Conservation (phyloP, 106 monocot species). For the Ottelia alismoides region DNA sequence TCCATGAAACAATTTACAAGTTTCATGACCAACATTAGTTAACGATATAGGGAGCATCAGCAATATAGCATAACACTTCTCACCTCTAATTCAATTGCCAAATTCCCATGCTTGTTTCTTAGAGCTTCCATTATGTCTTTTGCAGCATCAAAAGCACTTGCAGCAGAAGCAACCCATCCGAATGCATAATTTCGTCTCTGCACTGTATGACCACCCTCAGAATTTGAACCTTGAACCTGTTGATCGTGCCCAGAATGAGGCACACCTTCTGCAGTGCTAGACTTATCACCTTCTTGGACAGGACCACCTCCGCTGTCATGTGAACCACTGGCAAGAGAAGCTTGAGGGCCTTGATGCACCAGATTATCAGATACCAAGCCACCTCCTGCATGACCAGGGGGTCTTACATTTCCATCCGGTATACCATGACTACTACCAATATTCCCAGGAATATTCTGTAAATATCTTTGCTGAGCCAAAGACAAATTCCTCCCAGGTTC, state of each 20-base stretch:
- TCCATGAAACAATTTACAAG: no score
- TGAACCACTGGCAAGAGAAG: constrained; percentile 21
- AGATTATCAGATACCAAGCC: constrained; percentile 37
- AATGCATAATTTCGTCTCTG: constrained; percentile 41
- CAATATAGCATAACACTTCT: no score
- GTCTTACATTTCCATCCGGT: constrained; percentile 46
- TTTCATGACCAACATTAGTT: no score
- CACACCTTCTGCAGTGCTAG: constrained; percentile 34
- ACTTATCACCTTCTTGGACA: constrained; percentile 60
- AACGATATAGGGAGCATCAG: no score
- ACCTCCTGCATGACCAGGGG: constrained; percentile 23
- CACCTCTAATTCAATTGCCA: constrained; percentile 96
- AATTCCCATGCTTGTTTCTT: constrained; percentile 84
- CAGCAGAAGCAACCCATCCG: constrained; percentile 74
- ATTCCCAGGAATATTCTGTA: constrained; percentile 43
- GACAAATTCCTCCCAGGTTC: constrained; percentile 64
- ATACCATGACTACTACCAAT: constrained; percentile 30
- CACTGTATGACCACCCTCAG: constrained; percentile 26
- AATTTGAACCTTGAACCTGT: constrained; percentile 31
- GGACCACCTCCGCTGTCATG: constrained; percentile 65
- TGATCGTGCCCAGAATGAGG: constrained; percentile 41
- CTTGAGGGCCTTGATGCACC: constrained; percentile 34
- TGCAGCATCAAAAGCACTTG: constrained; percentile 93
- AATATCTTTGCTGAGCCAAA: constrained; percentile 69
- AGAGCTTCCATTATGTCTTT: constrained; percentile 98